These are phyloP conservation scores for Phialophora chinensis DNA, from an alignment of 2,329 filamentous ascomycete genomes.

Conservation along the genomic window DNA sequence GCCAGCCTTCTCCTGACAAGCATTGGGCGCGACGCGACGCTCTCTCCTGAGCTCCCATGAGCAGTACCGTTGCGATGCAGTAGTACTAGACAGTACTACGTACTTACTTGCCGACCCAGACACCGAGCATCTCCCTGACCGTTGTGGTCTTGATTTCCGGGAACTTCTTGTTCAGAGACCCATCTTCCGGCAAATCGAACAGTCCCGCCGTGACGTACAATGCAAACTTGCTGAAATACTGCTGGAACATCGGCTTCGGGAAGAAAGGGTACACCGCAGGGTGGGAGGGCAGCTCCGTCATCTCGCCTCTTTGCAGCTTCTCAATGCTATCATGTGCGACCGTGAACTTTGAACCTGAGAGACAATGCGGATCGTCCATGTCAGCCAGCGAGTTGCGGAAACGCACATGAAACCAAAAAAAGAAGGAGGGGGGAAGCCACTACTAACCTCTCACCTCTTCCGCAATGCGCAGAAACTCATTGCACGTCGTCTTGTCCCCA, in stretches of 20 bases:
- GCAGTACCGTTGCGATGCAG: background rate
- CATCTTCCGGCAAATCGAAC: slow-evolving; percentile 31
- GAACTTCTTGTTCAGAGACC: slow-evolving; percentile 37
- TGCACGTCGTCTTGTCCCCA: slow-evolving; percentile 53
- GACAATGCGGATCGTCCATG: no score
- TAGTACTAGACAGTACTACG: no score
- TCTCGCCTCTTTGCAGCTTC: slow-evolving; percentile 44
- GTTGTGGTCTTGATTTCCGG: slow-evolving; percentile 37
- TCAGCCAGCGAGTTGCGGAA: no score
- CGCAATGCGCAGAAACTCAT: slow-evolving; percentile 53
- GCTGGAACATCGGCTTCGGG: slow-evolving; percentile 40
- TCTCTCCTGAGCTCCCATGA: background rate
- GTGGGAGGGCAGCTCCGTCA: slow-evolving; percentile 45
- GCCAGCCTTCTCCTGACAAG: background rate
- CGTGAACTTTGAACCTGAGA: slow-evolving; percentile 41
- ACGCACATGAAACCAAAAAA: background rate
- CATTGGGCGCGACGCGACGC: background rate
- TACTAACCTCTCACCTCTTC: slow-evolving; percentile 52
- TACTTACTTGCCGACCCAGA: slow-evolving; percentile 17
- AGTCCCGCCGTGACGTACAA: slow-evolving; percentile 29
- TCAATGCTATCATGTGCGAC: slow-evolving; percentile 46
- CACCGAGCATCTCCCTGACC: slow-evolving; percentile 35
- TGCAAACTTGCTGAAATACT: slow-evolving; percentile 35
- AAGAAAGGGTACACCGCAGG: slow-evolving; percentile 35
- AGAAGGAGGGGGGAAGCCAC: slow-evolving; percentile 13